Conservation (phyloP, 345 rosid species). For the Punica granatum region DNA sequence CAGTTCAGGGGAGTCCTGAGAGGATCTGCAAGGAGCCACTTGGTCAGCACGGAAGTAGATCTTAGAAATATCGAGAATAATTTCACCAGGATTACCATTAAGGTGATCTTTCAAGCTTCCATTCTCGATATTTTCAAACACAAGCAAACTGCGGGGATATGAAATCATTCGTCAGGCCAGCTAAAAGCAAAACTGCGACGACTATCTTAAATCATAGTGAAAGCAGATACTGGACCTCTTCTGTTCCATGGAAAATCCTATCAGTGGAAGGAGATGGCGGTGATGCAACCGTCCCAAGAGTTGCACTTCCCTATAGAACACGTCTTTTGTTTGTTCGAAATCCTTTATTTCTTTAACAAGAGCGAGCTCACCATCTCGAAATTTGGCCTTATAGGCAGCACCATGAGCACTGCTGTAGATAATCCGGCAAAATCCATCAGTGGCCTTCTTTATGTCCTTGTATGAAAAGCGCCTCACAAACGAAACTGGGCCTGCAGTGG, state of each 20-base stretch:
- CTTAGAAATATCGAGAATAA: background rate
- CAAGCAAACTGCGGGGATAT: constrained; percentile 54
- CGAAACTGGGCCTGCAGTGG: constrained; percentile 43
- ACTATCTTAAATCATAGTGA: background rate
- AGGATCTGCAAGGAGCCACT: constrained; percentile 59
- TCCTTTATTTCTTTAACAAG: constrained; percentile 66
- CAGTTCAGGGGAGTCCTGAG: constrained; percentile 87
- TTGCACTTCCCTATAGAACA: constrained; percentile 61
- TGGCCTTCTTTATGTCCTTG: constrained; percentile 69
- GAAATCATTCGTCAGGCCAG: background rate
- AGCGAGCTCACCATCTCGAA: constrained; percentile 53
- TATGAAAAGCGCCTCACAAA: constrained; percentile 49
- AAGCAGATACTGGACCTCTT: constrained; percentile 40
- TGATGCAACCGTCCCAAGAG: constrained; percentile 78
- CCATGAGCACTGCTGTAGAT: constrained; percentile 53
- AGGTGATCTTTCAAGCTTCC: constrained; percentile 94
- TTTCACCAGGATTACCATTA: constrained; percentile 42
- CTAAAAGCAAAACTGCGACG: background rate
- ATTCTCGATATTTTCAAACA: constrained; percentile 66
- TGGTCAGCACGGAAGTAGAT: background rate
- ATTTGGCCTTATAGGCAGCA: constrained; percentile 67
- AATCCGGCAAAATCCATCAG: constrained; percentile 59
- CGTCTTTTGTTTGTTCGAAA: constrained; percentile 38
- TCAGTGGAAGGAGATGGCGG: constrained; percentile 84
- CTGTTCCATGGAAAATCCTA: constrained; percentile 63